These are phyloP conservation scores for Scheffersomyces lignicola DNA, from an alignment of 1,139 yeast genomes.

Conservation along the genomic window DNA sequence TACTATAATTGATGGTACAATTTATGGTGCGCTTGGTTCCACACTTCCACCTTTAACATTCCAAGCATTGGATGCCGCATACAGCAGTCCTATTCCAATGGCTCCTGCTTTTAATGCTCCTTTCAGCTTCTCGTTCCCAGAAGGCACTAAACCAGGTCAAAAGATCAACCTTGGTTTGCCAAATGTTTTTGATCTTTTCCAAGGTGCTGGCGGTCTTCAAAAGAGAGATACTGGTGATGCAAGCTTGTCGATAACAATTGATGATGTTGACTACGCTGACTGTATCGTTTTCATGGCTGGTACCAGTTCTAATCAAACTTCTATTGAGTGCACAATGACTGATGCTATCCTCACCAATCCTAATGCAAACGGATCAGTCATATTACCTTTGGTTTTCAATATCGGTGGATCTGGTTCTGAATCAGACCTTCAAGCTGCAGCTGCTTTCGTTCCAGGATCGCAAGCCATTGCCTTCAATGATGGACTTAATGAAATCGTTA, in stretches of 20 bases:
- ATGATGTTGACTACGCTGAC: slow-evolving; percentile 1
- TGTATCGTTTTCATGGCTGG: neutral
- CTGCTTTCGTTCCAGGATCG: slow-evolving; percentile 20
- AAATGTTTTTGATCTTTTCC: slow-evolving; percentile 1
- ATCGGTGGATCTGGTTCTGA: slow-evolving; percentile 22
- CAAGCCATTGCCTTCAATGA: slow-evolving; percentile 29
- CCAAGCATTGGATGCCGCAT: neutral
- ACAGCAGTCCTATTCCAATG: neutral
- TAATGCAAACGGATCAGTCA: slow-evolving; percentile 22
- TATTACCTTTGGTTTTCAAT: slow-evolving; percentile 28
- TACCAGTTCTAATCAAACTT: neutral
- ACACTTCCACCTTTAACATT: neutral
- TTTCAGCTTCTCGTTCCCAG: neutral
- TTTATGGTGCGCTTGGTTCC: neutral
- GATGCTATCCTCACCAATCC: neutral
- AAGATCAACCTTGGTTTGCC: neutral
- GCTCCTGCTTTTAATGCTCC: slow-evolving; percentile 1
- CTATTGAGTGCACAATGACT: neutral
- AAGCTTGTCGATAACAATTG: neutral
- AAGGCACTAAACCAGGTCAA: neutral
- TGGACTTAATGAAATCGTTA: slow-evolving; percentile 22
- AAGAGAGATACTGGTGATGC: neutral
- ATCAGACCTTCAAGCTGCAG: slow-evolving; percentile 22
- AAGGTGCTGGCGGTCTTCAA: slow-evolving; percentile 1
- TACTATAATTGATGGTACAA: no score